Conservation (phyloP, 441 rosid genomes). For the Eutrema salsugineum region DNA sequence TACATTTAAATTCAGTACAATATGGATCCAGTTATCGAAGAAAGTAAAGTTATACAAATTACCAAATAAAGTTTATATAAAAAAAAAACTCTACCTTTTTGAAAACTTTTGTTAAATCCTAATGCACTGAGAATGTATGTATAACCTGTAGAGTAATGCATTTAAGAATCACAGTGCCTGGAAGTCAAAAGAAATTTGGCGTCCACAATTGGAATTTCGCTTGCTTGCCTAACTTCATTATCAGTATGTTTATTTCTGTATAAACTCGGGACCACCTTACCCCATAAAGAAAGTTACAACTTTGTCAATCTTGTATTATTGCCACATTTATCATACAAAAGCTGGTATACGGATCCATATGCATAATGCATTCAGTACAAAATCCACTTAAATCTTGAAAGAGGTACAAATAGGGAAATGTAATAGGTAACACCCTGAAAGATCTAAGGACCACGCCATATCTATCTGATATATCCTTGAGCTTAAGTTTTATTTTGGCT, state of each 20-base stretch:
- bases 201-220: background rate
- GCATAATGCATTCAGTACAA: background rate
- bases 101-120: background rate
- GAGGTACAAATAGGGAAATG: background rate
- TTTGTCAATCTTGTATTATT: background rate
- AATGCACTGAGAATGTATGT: background rate
- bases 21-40: background rate
- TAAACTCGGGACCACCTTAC: background rate
- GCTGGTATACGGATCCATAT: background rate
- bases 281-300: background rate
- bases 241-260: background rate
- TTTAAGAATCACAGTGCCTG: background rate
- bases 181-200: background rate
- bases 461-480: background rate
- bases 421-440: background rate
- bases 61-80: background rate
- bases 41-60: no score
- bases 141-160: background rate
- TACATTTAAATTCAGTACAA: no score
- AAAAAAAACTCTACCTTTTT: background rate
- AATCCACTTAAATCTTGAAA: background rate
- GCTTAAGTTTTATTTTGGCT: background rate
- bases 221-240: background rate
- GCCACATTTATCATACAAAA: background rate
- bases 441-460: constrained; percentile 1